Base-by-base conservation (phyloP, 257 asterid genomes). In the Salvia splendens region DNA sequence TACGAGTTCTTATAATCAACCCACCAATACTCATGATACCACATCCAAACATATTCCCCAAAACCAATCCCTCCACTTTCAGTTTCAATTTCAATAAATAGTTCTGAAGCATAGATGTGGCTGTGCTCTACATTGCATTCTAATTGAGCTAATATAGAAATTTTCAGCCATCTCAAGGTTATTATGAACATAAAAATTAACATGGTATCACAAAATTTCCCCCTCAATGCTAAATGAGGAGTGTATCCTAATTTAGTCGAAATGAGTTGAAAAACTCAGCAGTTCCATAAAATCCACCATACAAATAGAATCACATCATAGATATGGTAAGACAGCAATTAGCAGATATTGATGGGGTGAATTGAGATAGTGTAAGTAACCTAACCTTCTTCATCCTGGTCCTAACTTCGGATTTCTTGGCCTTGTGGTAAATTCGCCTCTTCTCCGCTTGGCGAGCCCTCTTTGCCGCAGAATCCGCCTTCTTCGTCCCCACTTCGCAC, bases 401-500 rank as follows among this genome's bases (percentile, higher is more conserved):
- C 77, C 74, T 85, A 45, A 87, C 55, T 68, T 94, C 99, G 45
- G 99, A 94, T 72, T 90, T 90, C 58, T 61, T 60, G 5, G 91
- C 80, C 75, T 87, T 94, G 67, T 94, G 67, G 64, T 85, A 88
- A 14, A 91, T 1, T 30, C 97, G 78, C 78, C 96, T 88, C 88
- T 94, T 94, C 89, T 94, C 97, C 6, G 97, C 83, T 69, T 90
- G 99, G 2, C 97, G 96, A 70, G 95, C 96, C 79, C 99, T 86
- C 82, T 94, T 94, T 14, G 96, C 97, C 6, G 99, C 97, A 30
- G 96, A 88, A 73, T 94, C 99, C 2, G 96, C 79, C 80, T 87
- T 94, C 84, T 88, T 90, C 16, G 89, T 83, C 68, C 75, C 89
- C 45, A 83, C 95, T 35, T 89, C 99, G 75, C 99, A 89, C 1